Percentiles rank a stretch among this genome's conserved stretches.
Evolutionary conservation across 208 protist species (phyloP).

Genomic region (Crithidia bombi): DNA sequence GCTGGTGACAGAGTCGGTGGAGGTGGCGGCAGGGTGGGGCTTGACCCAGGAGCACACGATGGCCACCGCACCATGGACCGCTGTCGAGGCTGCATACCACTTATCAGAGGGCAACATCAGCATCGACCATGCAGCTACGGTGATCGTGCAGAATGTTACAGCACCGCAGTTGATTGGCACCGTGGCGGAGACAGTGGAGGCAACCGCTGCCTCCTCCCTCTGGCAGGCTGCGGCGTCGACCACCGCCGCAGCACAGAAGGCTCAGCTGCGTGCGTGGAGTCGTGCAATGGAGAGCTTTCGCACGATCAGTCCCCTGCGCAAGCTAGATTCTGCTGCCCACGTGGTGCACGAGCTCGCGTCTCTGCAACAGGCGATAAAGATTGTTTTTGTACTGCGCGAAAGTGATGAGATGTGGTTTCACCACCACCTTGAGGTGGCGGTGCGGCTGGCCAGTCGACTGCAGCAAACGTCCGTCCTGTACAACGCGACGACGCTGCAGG

Average conservation of each 20-base stretch:
- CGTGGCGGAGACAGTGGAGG: conserved; percentile 9
- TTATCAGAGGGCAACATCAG: background rate
- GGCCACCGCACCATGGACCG: conserved; percentile 16
- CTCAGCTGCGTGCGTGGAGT: conserved; percentile 28
- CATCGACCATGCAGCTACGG: background rate
- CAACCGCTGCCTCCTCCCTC: conserved; percentile 3
- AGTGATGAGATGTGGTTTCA: conserved; percentile 45
- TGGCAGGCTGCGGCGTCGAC: background rate
- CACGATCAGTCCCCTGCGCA: conserved; percentile 34
- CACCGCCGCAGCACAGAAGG: background rate
- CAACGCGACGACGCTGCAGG: conserved; percentile 21
- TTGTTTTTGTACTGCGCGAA: conserved; percentile 58
- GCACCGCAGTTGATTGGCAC: conserved; percentile 8
- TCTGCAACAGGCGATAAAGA: conserved; percentile 33
- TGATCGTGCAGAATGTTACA: background rate
- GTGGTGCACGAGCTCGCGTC: conserved; percentile 36
- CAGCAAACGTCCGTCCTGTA: conserved; percentile 17
- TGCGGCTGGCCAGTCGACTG: conserved; percentile 31
- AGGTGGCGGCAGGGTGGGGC: conserved; percentile 36
- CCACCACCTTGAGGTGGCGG: conserved; percentile 40
- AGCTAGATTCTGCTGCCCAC: conserved; percentile 32
- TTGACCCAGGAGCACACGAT: conserved; percentile 23
- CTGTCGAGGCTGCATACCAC: conserved; percentile 8
- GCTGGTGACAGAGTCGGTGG: conserved; percentile 41
- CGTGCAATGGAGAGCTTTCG: conserved; percentile 25